A percentile compares a stretch with the other conserved stretches of the same genome.
These are phyloP conservation scores for Dactylellina cionopaga DNA, from an alignment of 2,329 filamentous ascomycete genomes.

Conservation along the genomic window DNA sequence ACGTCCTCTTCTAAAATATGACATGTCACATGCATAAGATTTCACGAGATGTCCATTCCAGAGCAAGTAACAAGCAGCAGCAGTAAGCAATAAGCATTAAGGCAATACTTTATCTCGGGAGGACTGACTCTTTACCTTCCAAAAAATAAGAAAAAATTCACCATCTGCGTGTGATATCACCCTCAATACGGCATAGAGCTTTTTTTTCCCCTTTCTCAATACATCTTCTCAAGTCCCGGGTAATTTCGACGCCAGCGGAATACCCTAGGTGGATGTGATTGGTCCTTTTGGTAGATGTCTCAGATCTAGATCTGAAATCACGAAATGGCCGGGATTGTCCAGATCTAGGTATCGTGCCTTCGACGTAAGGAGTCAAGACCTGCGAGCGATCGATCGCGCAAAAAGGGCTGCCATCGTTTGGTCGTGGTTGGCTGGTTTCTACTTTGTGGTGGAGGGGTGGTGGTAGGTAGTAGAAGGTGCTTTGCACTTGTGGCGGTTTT, in stretches of 20 bases:
- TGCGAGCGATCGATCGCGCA: too few relatives aligned
- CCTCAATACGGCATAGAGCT: conserved; percentile 1
- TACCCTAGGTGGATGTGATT: neutral
- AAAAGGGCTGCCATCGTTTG: too few relatives aligned
- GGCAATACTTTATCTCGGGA: too few relatives aligned
- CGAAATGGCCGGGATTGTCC: conserved; percentile 1
- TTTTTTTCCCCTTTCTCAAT: too few relatives aligned
- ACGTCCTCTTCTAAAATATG: neutral
- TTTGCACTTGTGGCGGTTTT: too few relatives aligned
- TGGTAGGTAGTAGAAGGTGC: too few relatives aligned
- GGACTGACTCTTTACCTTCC: too few relatives aligned
- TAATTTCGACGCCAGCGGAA: conserved; percentile 8
- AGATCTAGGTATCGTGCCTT: neutral
- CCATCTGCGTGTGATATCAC: conserved; percentile 6
- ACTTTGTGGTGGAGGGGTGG: too few relatives aligned
- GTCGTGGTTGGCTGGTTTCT: too few relatives aligned
- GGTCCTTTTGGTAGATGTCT: conserved; percentile 14
- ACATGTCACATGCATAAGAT: conserved; percentile 5
- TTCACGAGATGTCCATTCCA: conserved; percentile 10
- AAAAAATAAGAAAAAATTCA: too few relatives aligned
- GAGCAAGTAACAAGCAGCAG: neutral
- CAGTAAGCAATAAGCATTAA: too few relatives aligned
- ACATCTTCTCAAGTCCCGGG: neutral
- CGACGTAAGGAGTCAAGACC: too few relatives aligned
- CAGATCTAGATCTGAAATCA: conserved; percentile 42